Conservation (phyloP, 31 red algal species). For the Odonthalia washingtoniensis region DNA sequence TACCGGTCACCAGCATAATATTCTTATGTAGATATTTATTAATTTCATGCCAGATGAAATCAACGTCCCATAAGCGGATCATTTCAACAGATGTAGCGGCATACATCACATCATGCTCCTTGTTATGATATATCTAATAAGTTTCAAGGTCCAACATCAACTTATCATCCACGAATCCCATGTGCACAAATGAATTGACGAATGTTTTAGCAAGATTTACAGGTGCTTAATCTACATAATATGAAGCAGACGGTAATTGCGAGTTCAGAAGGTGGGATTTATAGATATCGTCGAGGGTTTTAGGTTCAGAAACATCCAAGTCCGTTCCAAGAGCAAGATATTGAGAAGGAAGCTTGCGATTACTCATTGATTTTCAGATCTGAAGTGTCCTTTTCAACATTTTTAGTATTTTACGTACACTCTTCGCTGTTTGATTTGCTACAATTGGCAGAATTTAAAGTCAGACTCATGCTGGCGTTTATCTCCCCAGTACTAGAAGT, state of each 20-base stretch:
- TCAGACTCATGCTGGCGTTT: too few relatives aligned
- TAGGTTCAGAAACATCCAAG: slow-evolving; percentile 94
- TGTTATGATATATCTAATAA: slow-evolving; percentile 94
- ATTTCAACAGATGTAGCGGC: slow-evolving; percentile 98
- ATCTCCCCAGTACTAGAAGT: too few relatives aligned
- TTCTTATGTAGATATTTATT: slow-evolving; percentile 91
- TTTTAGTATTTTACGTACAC: too few relatives aligned
- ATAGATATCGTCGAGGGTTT: slow-evolving; percentile 97
- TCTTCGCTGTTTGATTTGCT: too few relatives aligned
- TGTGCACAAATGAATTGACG: slow-evolving; percentile 97
- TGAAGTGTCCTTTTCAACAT: too few relatives aligned
- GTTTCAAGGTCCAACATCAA: slow-evolving; percentile 74
- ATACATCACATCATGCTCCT: slow-evolving; percentile 97
- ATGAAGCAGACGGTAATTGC: slow-evolving; percentile 49
- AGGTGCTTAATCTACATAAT: slow-evolving; percentile 81
- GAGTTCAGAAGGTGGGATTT: slow-evolving; percentile 90
- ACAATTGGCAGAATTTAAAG: too few relatives aligned
- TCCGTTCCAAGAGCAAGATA: slow-evolving; percentile 85
- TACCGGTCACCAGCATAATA: slow-evolving; percentile 85
- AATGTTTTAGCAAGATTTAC: slow-evolving; percentile 92
- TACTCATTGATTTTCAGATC: too few relatives aligned
- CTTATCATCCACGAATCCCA: slow-evolving; percentile 94
- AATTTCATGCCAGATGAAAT: slow-evolving; percentile 82
- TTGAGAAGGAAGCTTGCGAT: slow-evolving; percentile 72
- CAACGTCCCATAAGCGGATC: too few relatives aligned